Base-by-base conservation (phyloP, 306 rosid genomes). In the Pyrus pyrifolia region DNA sequence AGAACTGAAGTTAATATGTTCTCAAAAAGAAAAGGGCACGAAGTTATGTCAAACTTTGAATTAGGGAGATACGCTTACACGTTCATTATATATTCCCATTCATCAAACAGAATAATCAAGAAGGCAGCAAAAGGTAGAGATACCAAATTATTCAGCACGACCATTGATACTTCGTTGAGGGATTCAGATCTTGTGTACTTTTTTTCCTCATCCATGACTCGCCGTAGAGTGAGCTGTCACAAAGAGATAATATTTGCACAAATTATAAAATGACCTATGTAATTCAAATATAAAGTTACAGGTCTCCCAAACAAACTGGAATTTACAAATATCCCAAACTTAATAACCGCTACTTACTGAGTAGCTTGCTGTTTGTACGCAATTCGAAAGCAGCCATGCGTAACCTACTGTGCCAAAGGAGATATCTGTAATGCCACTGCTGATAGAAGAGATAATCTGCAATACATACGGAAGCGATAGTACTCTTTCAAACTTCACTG, bases 121-220 rank as follows among this genome's bases (percentile, higher is more conserved):
- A 87, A 11, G 46, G 87, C 82, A 58, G 95, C 95, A 58, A 89
- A 86, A 76, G 98, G 98, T 72, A 91, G 78, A 70, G 98, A 94
- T 57, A 91, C 30, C 49, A 90, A 75, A 76, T 94, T 92, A 77
- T 94, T 94, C 81, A 94, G 89, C 83, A 94, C 79, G 82, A 94
- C 98, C 97, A 94, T 94, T n/a, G 98, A 91, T 64, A 81, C 87
- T 89, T 94, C 96, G 74, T 94, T 94, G 18, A 94, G 93, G 40
- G 93, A 77, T 73, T 97, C 95, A 19, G 95, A 83, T 85, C 69
- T 90, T 69, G 98, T 90, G 57, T 83, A 58, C 70, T 85, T 88
- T 63, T 91, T 94, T 8, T 97, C 97, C 80, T 86, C 96, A 40
- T 91, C 96, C 98, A 94, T 94, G 46, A 91, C 91, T 78, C 91